Evolutionary conservation across 2,329 filamentous ascomycete species (phyloP), one percentile per base, ranked within the genome.

Genomic region (Aspergillus ruber): DNA sequence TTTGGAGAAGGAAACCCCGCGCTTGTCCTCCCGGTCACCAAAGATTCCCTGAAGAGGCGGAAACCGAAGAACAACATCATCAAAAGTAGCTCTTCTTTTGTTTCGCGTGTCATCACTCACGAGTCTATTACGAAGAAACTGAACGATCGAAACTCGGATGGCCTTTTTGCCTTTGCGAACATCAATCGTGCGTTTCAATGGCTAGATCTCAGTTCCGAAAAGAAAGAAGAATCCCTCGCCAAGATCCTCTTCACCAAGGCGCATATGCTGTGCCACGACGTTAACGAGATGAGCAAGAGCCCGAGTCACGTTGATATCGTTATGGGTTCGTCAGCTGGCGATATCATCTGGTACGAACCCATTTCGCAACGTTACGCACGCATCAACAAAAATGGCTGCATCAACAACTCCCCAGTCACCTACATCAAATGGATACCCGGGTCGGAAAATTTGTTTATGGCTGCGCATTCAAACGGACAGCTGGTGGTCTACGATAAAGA

Each of bases 1-100:
- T 96, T 96, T 67, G 91, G 91, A 6, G 88, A 93, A 59, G 86
- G 87, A 45, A 97, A 95, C 64, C 79, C 84, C 6, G 78, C 88
- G 21, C 75, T 97, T 25, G 74, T 78, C 9, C 65, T 81, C 3
- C 75, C 77, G 15, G 77, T 79, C 44, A 75, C 88, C 61, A 88
- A 90, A 60, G 78, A 81, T 36, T 73, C 74, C 8, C 64, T 74
- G 20, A 96, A 96, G 75, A 80, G 83, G 65, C 82, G 85, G 62
- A 98, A 98, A 68, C 93, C 93, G 2, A 98, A 97, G 77, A 97
- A 91, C 70, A 97, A 94, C 67, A 93, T 98, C 67, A 84, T 91
- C 45, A 98, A 98, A 76, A 97, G 90, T 72, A 97, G 95, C 68
- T 98, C 93, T 8, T 95, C 91, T 0, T 98, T 96, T 64, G 93